Evolutionary conservation across 495 filamentous ascomycete species (phyloP), one percentile per base, ranked within the genome.

Genomic region (Xylaria sp.): DNA sequence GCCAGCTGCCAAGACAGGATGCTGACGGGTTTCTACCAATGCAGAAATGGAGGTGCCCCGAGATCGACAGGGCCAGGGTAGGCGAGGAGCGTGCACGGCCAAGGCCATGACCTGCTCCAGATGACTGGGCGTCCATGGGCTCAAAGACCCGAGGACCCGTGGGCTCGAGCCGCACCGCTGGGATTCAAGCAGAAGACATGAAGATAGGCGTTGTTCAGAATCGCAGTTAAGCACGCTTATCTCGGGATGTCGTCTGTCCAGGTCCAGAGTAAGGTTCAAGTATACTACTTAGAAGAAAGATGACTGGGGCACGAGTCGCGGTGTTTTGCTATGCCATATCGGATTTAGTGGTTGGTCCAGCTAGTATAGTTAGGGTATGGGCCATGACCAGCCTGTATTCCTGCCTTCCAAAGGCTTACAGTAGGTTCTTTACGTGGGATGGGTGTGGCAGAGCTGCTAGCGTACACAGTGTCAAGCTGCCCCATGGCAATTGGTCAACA

Each of bases 11-110:
- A 67, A 37, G 61, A 58, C 35, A 55, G 61, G 61, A 55, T 55
- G 68, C 68, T 70, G 61, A 71, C 61, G 14, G 61, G 46, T 46
- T 31, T 59, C 48, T 33, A 46, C 68, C 68, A 70, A 43, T 64
- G 53, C 46, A 40, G 68, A 26, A 55, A 70, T 46, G 33, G 46
- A 61, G 41, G 24, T 21, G 21, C 29, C 44, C 35, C 8, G 3
- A 46, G 35, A 65, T 71, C 44, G 58, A 44, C 69, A 44, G 48
- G 59, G 46, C 68, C 53, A 24, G 65, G 65, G 50, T 53, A 41
- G 26, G 48, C 68, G 61, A 44, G 61, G 37, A 50, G 24, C 40
- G 26, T n/a, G 31, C 41, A 69, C n/a, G 9, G 9, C 21, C 40
- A 40, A 29, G 11, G 11, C 41, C 24, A 52, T 66, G 46, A 64